A percentile compares a stretch with the other conserved stretches of the same genome.
phyloP scores from a whole-genome alignment of 805 yeast species.

The Spathaspora sp. region DNA sequence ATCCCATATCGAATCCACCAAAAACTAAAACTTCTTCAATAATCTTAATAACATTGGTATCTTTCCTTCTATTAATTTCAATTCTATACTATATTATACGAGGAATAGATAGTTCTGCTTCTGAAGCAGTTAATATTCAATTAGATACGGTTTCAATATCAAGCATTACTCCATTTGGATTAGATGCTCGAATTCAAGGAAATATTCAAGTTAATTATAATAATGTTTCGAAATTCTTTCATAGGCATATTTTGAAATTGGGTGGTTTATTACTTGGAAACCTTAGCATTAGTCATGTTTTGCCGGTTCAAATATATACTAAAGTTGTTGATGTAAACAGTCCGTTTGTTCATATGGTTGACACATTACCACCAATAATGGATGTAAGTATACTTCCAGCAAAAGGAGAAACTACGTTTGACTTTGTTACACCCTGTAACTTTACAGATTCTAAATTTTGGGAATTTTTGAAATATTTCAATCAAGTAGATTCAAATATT shows the following conservation, averaged over 20 bases:
- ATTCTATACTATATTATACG: background rate
- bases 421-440: conserved; percentile 18
- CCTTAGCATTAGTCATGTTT: conserved; percentile 17
- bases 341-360: conserved; percentile 18
- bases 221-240: conserved; percentile 17
- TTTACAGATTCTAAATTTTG: conserved; percentile 16
- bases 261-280: conserved; percentile 21
- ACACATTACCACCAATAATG: conserved; percentile 23
- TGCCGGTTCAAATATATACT: conserved; percentile 17
- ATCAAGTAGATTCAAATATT: conserved; percentile 12
- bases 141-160: conserved; percentile 21
- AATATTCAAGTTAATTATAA: conserved; percentile 24
- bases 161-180: conserved; percentile 21
- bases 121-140: conserved; percentile 17
- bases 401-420: conserved; percentile 18
- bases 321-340: conserved; percentile 9
- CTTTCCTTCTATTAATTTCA: background rate
- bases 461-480: conserved; percentile 13
- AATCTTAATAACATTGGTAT: background rate
- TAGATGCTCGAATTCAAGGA: conserved; percentile 25
- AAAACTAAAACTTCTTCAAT: background rate
- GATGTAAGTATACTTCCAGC: conserved; percentile 17
- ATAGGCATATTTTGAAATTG: conserved; percentile 16
- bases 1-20: background rate
- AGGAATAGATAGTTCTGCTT: background rate